Conservation (phyloP, 176 grass and related monocot species). For the Raddia distichophylla region DNA sequence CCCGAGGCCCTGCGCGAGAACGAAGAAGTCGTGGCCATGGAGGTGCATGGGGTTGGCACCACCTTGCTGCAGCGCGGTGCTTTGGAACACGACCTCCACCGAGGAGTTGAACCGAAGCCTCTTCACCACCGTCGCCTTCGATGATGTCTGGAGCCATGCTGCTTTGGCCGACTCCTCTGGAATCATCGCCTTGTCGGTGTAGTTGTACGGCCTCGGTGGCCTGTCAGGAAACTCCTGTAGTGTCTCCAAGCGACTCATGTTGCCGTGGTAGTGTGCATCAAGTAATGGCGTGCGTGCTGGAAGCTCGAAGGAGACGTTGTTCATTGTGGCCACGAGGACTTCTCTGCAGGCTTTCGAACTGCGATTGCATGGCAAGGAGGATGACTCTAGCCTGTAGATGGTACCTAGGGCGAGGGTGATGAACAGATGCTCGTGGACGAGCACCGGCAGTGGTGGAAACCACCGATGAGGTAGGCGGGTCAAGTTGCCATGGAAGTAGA, state of each 20-base stretch:
- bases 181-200: neutral
- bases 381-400: neutral
- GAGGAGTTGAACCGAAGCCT: neutral
- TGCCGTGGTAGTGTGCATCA: neutral
- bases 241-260: neutral
- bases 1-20: slow-evolving; percentile 48
- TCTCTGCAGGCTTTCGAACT: no score
- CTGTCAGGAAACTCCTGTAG: neutral
- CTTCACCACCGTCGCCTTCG: neutral
- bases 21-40: slow-evolving; percentile 58
- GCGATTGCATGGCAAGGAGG: no score
- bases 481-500: slow-evolving; percentile 30
- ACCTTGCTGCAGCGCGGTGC: slow-evolving; percentile 43
- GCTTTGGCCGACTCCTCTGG: neutral
- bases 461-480: neutral
- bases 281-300: neutral
- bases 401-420: neutral
- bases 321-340: neutral
- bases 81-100: slow-evolving; percentile 65
- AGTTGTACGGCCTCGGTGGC: neutral
- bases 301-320: slow-evolving; percentile 28
- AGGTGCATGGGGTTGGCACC: slow-evolving; percentile 76
- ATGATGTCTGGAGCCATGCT: neutral
- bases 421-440: neutral
- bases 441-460: no score